Percentiles rank a stretch among this genome's conserved stretches.
Evolutionary conservation across 441 rosid genomes (phyloP).

Genomic region (Populus tomentosa): DNA sequence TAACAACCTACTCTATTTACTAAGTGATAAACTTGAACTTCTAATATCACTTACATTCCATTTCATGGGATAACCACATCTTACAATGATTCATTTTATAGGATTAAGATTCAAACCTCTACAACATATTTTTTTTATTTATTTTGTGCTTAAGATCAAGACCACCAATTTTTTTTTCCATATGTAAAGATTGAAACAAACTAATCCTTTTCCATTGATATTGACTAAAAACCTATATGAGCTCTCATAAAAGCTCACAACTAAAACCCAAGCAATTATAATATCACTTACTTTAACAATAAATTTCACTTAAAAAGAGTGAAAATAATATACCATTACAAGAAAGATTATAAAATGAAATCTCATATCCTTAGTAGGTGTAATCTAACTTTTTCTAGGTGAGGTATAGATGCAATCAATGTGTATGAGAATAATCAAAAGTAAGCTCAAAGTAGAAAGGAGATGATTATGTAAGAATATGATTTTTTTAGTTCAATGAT

Average conservation of each 20-base stretch:
- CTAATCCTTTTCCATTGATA: neutral
- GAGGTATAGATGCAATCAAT: neutral
- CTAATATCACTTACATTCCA: neutral
- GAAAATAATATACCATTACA: neutral
- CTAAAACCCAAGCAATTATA: neutral
- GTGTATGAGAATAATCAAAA: neutral
- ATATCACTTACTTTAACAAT: no score
- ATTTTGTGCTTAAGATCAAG: neutral
- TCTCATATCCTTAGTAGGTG: neutral
- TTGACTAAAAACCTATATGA: neutral
- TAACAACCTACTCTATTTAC: neutral
- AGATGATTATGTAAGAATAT: no score
- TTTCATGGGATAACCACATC: neutral
- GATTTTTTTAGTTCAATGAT: no score
- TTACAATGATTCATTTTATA: neutral
- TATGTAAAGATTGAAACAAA: neutral
- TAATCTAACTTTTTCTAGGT: no score
- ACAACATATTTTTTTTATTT: neutral
- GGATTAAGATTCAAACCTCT: neutral
- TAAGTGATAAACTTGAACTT: neutral
- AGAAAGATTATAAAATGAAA: no score
- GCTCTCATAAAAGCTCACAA: neutral
- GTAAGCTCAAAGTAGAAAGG: no score
- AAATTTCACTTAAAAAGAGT: no score
- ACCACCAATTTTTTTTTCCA: neutral